phyloP scores from a whole-genome alignment of 768 basidiomycete species.

The Termitomyces heimii region DNA sequence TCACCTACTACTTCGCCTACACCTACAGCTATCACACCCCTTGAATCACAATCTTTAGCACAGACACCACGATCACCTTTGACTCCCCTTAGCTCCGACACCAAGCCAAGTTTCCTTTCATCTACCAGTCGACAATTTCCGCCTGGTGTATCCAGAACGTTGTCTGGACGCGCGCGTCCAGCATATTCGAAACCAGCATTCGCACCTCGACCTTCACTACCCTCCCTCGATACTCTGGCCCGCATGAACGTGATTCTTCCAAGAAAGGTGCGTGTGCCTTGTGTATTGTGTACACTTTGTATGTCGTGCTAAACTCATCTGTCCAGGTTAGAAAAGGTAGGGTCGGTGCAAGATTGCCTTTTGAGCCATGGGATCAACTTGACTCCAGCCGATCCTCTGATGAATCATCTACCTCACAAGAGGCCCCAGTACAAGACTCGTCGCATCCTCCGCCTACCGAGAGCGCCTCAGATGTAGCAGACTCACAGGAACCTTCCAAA shows the following conservation, averaged over 20 bases:
- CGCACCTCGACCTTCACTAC: constrained; percentile 42
- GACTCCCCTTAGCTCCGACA: constrained; percentile 14
- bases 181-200: constrained; percentile 46
- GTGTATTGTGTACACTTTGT: background rate
- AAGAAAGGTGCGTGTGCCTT: constrained; percentile 31
- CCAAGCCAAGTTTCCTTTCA: constrained; percentile 11
- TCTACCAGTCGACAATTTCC: constrained; percentile 5
- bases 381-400: constrained; percentile 13
- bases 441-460: constrained; percentile 7
- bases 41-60: constrained; percentile 10
- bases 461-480: constrained; percentile 15
- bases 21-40: constrained; percentile 7
- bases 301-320: background rate
- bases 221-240: constrained; percentile 43
- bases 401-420: constrained; percentile 12
- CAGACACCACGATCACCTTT: constrained; percentile 22
- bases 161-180: constrained; percentile 22
- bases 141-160: constrained; percentile 12
- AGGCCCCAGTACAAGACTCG: constrained; percentile 1
- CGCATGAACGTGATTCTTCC: constrained; percentile 40
- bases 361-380: constrained; percentile 49
- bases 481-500: constrained; percentile 17
- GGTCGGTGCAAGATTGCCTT: constrained; percentile 46
- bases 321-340: constrained; percentile 42
- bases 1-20: constrained; percentile 7